Base-by-base conservation (phyloP, 306 rosid species). In the Trichosanthes truncata region DNA sequence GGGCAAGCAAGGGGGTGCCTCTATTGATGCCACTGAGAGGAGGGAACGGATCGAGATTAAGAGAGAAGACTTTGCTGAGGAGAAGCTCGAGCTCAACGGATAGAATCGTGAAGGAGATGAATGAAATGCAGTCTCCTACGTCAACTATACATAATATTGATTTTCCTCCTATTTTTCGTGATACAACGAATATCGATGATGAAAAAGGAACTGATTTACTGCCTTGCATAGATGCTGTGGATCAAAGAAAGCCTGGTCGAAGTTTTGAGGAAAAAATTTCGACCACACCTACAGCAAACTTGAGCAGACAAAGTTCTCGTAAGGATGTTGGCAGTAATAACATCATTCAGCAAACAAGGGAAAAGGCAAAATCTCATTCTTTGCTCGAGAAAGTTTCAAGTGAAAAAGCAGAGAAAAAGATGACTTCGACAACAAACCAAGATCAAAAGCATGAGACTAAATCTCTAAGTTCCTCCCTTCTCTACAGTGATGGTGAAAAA, bases 1-100 rank as follows among this genome's bases (percentile, higher is more conserved):
- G 99, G 99, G 98, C 93, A 60, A 85, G 93, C 89, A 91, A 93
- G 86, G 97, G 91, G 76, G 87, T 88, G 72, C 93, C 96, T 56
- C 77, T 89, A 78, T 81, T 52, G 55, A 85, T 85, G 89, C 94
- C 96, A 78, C 80, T 84, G 46, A 87, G 90, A 83, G 79, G 92
- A 60, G 90, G 84, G 38, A 89, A 84, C 80, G 77, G 65, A 57
- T 85, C 90, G 36, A 92, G 87, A 82, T 62, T 63, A 49, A 89
- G 88, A 79, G 84, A 87, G 25, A 79, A 80, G 80, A 33, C 65
- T 59, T 84, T 84, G 72, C 61, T 78, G 13, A 82, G 84, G 78
- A 90, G 86, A 85, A 68, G 80, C 79, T 82, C 88, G 18, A 87
- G 89, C 71, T 78, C 84, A 29, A 74, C 73, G 46, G 91, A 82